These are phyloP conservation scores for Tolypocladium cylindrosporum DNA, from an alignment of 2,329 filamentous ascomycete species.

Conservation along the genomic window DNA sequence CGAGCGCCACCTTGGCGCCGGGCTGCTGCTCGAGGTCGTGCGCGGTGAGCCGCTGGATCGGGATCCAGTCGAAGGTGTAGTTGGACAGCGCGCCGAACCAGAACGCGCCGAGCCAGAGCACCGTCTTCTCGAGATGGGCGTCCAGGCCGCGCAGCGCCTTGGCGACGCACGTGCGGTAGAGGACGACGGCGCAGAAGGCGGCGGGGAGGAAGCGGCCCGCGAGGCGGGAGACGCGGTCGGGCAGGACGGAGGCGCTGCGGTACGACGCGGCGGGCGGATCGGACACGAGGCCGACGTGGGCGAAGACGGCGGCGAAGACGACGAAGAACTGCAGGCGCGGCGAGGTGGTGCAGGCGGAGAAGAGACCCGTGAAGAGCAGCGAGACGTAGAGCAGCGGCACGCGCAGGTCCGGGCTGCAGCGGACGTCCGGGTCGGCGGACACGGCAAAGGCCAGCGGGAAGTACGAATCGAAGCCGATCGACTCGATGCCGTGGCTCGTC, in stretches of 20 bases:
- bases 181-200: constrained; percentile 75
- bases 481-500: constrained; percentile 63
- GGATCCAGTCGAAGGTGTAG: constrained; percentile 90
- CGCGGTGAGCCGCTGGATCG: constrained; percentile 78
- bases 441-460: constrained; percentile 87
- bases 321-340: constrained; percentile 77
- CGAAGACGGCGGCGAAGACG: constrained; percentile 73
- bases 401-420: constrained; percentile 66
- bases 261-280: constrained; percentile 75
- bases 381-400: constrained; percentile 84
- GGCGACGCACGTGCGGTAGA: constrained; percentile 71
- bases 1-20: constrained; percentile 73
- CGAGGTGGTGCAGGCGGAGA: constrained; percentile 75
- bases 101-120: constrained; percentile 80
- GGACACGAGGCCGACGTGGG: constrained; percentile 83
- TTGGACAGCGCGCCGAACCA: constrained; percentile 95
- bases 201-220: constrained; percentile 78
- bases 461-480: constrained; percentile 71
- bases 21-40: constrained; percentile 86
- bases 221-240: background rate
- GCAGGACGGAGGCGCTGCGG: constrained; percentile 45
- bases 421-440: constrained; percentile 39
- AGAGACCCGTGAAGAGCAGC: constrained; percentile 62
- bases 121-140: constrained; percentile 80
- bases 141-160: constrained; percentile 62